Percentiles rank a stretch among this genome's conserved stretches.
Evolutionary conservation across 257 asterid species (phyloP).

Genomic region (Solanum dulcamara): DNA sequence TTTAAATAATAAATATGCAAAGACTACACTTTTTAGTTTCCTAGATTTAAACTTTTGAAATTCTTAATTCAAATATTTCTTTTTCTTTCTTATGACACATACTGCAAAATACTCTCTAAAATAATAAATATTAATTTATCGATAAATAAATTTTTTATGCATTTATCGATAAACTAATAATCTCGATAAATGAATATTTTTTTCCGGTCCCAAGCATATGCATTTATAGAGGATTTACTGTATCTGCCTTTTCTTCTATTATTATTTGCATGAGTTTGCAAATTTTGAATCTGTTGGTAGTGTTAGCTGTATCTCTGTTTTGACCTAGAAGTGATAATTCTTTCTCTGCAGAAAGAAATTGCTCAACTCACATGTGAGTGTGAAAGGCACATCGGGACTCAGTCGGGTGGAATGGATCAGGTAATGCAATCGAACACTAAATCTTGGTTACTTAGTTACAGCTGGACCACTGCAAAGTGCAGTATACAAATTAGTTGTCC

Average conservation of each 20-base stretch:
- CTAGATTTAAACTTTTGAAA: too few species aligned
- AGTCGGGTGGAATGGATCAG: conserved; percentile 99
- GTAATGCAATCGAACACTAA: conserved; percentile 23
- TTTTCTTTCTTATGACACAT: too few species aligned
- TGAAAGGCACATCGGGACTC: conserved; percentile 94
- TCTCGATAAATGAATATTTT: too few species aligned
- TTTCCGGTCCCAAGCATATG: too few species aligned
- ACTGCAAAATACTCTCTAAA: too few species aligned
- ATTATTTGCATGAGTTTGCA: not conserved
- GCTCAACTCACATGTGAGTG: conserved; percentile 96
- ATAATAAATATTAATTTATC: too few species aligned
- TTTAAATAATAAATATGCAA: too few species aligned
- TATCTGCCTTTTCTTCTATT: not conserved
- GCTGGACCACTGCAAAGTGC: not conserved
- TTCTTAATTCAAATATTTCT: too few species aligned
- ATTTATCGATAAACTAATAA: too few species aligned
- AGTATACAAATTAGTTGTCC: not conserved
- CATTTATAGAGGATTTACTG: too few species aligned
- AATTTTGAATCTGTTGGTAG: not conserved
- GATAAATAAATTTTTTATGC: too few species aligned
- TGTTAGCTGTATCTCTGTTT: not conserved
- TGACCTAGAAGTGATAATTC: not conserved
- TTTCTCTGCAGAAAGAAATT: conserved; percentile 65
- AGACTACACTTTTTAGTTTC: too few species aligned
- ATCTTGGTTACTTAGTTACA: not conserved